Evolutionary conservation across 208 protist genomes (phyloP), one percentile per base, ranked within the genome.

Genomic region (Strigomonas culicis): DNA sequence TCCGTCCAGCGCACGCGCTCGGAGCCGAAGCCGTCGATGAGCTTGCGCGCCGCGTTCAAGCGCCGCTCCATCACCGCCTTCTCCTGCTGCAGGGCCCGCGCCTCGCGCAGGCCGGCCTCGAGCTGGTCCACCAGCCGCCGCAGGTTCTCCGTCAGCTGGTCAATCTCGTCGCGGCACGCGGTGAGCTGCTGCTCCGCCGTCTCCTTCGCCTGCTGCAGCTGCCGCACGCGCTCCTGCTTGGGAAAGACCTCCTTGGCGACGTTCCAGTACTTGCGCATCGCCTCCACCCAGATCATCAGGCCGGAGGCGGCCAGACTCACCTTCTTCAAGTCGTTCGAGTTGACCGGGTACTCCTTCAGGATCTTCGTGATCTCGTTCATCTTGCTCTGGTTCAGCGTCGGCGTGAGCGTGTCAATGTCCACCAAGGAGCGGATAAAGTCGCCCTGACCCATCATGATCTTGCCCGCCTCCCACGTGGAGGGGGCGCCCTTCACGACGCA

Each of bases 241-340:
- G 98, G 98, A 22, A 97, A 86, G 25, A 99, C 98, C 62, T 94
- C 96, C 79, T 98, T 99, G 24, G 92, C 90, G 10, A 98, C 95
- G 59, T 92, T 88, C 83, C 98, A 98, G 86, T 99, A 99, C 61
- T 96, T 84, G 57, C 98, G 90, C 82, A 99, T 98, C 49, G 98
- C 97, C 70, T 94, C 80, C 21, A 99, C 96, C 98, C 98, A 99
- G 44, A 92, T 91, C 80, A 99, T 96, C 32, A 99, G 75, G 6
- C 89, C 94, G 7, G 89, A 92, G 49, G 90, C 97, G 22, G 98
- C 96, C 59, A 92, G 74, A 72, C 90, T 96, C 8, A 93, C 83
- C 74, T 93, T 93, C 75, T 94, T 93, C 34, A 96, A 79, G 44
- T 92, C 87, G 59, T 89, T 93, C 28, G 90, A 93, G 57, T 97